These are phyloP conservation scores for Picea sitchensis DNA, from an alignment of 75 land plant species.

Conservation along the genomic window DNA sequence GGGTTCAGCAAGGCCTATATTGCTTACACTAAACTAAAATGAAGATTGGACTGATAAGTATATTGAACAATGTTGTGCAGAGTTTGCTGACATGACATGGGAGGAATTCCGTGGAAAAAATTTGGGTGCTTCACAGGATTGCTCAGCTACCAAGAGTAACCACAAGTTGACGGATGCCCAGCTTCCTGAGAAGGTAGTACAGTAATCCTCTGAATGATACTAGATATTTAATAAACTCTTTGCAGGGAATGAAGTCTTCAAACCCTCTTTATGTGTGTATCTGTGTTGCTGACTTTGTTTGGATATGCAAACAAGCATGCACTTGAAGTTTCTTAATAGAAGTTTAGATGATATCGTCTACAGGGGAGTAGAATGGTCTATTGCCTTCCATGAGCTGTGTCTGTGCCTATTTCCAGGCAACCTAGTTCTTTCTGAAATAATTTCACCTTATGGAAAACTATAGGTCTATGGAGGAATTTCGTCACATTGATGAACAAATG, in stretches of 20 bases:
- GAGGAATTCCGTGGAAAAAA: constrained; percentile 70
- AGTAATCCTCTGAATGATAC: constrained; percentile 8
- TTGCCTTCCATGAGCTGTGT: too few relatives aligned
- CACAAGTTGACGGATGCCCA: constrained; percentile 47
- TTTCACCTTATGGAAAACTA: background rate
- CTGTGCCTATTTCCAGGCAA: background rate
- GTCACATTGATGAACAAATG: background rate
- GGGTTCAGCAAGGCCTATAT: background rate
- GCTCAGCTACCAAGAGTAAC: constrained; percentile 91
- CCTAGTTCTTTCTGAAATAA: background rate
- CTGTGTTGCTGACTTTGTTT: background rate
- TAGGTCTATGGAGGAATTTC: too few relatives aligned
- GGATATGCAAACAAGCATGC: background rate
- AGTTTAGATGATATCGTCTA: too few relatives aligned
- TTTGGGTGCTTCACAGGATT: constrained; percentile 77
- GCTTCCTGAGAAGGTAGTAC: constrained; percentile 64
- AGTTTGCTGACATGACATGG: constrained; percentile 87
- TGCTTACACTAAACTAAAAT: background rate
- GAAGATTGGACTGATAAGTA: background rate
- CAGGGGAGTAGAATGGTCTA: background rate
- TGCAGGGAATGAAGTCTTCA: background rate
- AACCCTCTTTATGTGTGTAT: background rate
- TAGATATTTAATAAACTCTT: background rate
- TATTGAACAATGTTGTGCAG: constrained; percentile 28
- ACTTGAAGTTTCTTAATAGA: too few relatives aligned